Evolutionary conservation across 1,284 basidiomycete genomes (phyloP).

Genomic region (Irpex sp.): DNA sequence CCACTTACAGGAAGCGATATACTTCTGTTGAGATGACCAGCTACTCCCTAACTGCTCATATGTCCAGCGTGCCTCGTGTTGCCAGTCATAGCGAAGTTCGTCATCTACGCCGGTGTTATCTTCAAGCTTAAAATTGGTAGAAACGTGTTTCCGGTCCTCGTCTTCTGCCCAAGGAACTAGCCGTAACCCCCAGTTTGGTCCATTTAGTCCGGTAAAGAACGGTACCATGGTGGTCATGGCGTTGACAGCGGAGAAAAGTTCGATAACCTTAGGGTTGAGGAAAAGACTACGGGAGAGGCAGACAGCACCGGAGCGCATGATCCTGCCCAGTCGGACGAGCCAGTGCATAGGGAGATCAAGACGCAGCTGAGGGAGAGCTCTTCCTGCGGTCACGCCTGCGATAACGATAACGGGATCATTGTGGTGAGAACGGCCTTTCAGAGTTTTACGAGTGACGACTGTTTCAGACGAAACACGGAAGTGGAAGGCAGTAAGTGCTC

Average conservation of each 20-base stretch:
- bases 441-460: conserved; percentile 10
- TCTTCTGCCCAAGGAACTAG: conserved; percentile 20
- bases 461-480: conserved; percentile 19
- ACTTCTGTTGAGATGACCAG: conserved; percentile 3
- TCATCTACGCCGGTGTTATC: conserved; percentile 9
- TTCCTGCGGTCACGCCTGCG: conserved; percentile 20
- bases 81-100: conserved; percentile 18
- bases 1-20: conserved; percentile 15
- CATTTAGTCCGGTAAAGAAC: conserved; percentile 18
- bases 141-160: conserved; percentile 12
- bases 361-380: conserved; percentile 9
- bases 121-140: conserved; percentile 13
- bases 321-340: conserved; percentile 17
- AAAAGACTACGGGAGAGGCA: conserved; percentile 21
- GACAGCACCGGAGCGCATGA: conserved; percentile 22
- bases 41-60: conserved; percentile 13
- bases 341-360: conserved; percentile 17
- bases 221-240: conserved; percentile 26
- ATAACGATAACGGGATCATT: conserved; percentile 22
- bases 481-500: conserved; percentile 8
- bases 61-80: conserved; percentile 18
- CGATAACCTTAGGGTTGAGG: conserved; percentile 19
- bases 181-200: conserved; percentile 17
- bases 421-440: not conserved
- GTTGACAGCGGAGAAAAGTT: conserved; percentile 23